These are phyloP conservation scores for Myxozyma melibiosi DNA, from an alignment of 805 yeast species.

Conservation along the genomic window DNA sequence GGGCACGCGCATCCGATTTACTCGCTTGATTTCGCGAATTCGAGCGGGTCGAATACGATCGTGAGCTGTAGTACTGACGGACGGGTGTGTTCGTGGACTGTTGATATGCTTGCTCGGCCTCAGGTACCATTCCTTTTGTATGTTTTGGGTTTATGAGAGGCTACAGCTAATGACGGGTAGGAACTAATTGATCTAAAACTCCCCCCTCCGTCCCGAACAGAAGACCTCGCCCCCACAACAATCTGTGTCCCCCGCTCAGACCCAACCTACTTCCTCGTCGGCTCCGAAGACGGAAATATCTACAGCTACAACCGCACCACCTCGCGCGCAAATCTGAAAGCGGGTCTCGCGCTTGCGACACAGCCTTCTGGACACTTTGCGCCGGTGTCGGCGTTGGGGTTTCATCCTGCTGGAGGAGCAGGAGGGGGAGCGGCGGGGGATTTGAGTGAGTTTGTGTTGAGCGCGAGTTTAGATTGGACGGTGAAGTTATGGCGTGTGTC, in stretches of 20 bases:
- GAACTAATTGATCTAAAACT: conserved; percentile 38
- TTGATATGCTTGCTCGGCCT: conserved; percentile 45
- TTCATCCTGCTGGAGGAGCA: conserved; percentile 37
- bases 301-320: conserved; percentile 42
- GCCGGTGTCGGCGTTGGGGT: conserved; percentile 41
- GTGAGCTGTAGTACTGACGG: conserved; percentile 47
- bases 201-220: conserved; percentile 35
- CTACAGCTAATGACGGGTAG: conserved; percentile 12
- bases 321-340: conserved; percentile 39
- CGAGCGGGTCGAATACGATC: conserved; percentile 39
- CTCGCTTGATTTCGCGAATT: conserved; percentile 38
- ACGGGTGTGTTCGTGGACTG: conserved; percentile 44
- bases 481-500: conserved; percentile 42
- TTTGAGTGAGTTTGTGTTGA: conserved; percentile 38
- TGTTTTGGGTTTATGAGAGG: background rate
- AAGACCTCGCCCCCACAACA: conserved; percentile 40
- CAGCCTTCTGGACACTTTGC: conserved; percentile 42
- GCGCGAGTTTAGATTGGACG: conserved; percentile 45
- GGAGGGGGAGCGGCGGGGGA: no score
- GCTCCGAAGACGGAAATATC: conserved; percentile 45
- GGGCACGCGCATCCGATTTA: conserved; percentile 44
- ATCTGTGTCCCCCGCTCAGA: conserved; percentile 39
- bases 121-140: background rate
- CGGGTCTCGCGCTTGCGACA: conserved; percentile 39
- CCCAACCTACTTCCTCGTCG: conserved; percentile 41